These are phyloP conservation scores for Tolypocladium tundrense DNA, from an alignment of 2,329 filamentous ascomycete species.

Conservation along the genomic window DNA sequence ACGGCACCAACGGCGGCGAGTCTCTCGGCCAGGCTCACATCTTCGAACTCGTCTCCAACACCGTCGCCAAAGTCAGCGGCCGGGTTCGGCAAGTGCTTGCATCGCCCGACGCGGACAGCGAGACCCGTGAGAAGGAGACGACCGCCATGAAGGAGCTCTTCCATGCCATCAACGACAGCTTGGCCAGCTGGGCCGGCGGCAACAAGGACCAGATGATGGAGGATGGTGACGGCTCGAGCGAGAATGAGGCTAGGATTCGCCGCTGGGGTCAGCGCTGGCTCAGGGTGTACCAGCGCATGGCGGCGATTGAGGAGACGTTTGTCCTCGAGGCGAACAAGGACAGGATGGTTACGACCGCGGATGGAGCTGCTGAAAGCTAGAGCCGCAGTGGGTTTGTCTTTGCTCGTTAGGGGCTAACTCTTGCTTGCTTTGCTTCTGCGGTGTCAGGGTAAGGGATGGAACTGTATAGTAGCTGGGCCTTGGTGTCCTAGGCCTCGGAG, in stretches of 20 bases:
- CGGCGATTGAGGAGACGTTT: slow-evolving; percentile 74
- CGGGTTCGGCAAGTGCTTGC: slow-evolving; percentile 72
- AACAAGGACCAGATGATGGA: slow-evolving; percentile 70
- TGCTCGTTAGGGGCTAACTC: neutral
- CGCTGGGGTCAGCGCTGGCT: slow-evolving; percentile 83
- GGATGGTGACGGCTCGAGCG: slow-evolving; percentile 45
- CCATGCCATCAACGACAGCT: slow-evolving; percentile 66
- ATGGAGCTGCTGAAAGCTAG: neutral
- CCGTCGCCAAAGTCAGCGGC: slow-evolving; percentile 80
- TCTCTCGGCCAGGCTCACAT: slow-evolving; percentile 65
- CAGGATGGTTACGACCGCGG: slow-evolving; percentile 2
- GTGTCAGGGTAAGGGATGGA: neutral
- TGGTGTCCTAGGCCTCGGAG: neutral
- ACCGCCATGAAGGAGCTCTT: slow-evolving; percentile 72
- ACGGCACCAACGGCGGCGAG: slow-evolving; percentile 43
- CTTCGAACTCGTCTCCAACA: slow-evolving; percentile 84
- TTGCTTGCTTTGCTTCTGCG: neutral
- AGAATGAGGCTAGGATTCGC: slow-evolving; percentile 55
- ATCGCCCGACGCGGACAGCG: slow-evolving; percentile 50
- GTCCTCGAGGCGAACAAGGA: slow-evolving; percentile 22
- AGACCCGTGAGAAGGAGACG: slow-evolving; percentile 59
- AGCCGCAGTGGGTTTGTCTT: neutral
- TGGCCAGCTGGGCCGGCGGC: slow-evolving; percentile 61
- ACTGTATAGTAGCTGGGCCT: neutral
- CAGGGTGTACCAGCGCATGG: slow-evolving; percentile 71